Evolutionary conservation across 1,139 yeast genomes (phyloP), one percentile per base, ranked within the genome.

Genomic region (Debaryomycetaceae sp.): DNA sequence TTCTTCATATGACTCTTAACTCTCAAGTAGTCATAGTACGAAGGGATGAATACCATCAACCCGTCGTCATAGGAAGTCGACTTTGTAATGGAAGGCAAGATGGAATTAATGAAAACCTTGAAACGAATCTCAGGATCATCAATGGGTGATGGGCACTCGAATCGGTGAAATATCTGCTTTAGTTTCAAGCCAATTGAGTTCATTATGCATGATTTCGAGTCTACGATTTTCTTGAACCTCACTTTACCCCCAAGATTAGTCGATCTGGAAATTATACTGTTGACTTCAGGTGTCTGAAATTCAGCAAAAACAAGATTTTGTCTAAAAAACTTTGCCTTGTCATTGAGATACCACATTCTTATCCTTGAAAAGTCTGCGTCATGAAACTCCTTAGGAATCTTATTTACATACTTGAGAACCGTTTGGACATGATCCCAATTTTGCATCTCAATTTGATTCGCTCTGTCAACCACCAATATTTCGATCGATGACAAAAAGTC

Each of bases 401-500:
- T 71, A 64, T 90, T 90, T 46, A 90, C 56, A 59, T 85, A 82
- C 51, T 84, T 82, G 56, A 85, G 70, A n/a, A 91, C 78, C 0
- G 84, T 76, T 36, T 74, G 76, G 6, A 93, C 77, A 66, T 93
- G 96, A 37, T 87, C 87, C 93, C 97, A 87, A 57, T 91, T 90
- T 66, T 95, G 99, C 87, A 87, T 87, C 59, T 87, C 88, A 50
- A 91, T 75, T 37, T 91, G 89, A 59, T 90, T 90, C 7, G 95
- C 83, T 56, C 85, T 87, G 63, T 93, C 99, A 36, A 90, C 68
- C 27, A 91, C 70, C 39, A 85, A 66, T 6, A 95, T 64, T 63
- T 93, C 99, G 51, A 93, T 86, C 1, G 98, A 90, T 33, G 96
- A 85, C 45, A 95, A 68, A 58, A 89, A 93, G 61, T 91, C 97